Conservation (phyloP, 129 eudicot genomes). For the Logfia minima region DNA sequence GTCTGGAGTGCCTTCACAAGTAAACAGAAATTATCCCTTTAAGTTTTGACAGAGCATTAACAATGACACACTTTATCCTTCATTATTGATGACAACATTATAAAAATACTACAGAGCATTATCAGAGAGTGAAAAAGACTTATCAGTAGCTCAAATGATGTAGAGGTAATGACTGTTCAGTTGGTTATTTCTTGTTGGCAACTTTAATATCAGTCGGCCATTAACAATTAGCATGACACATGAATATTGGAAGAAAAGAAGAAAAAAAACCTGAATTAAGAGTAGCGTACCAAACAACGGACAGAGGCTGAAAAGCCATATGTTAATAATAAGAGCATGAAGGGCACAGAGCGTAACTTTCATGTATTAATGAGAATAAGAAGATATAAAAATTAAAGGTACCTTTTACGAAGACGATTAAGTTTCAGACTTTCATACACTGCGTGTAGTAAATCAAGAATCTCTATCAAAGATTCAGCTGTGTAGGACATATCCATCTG, state of each 20-base stretch:
- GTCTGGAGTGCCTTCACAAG: constrained; percentile 3
- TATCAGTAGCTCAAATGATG: constrained; percentile 7
- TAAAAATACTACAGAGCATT: background rate
- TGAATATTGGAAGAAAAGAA: constrained; percentile 13
- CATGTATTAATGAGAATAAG: no score
- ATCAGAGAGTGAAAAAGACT: background rate
- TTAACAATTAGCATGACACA: background rate
- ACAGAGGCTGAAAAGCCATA: background rate
- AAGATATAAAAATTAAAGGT: constrained; percentile 1
- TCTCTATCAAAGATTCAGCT: constrained; percentile 52
- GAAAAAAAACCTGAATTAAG: background rate
- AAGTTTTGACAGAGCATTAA: background rate
- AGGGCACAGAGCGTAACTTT: no score
- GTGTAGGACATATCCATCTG: constrained; percentile 41
- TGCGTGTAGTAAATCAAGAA: constrained; percentile 80
- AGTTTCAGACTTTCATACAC: constrained; percentile 91
- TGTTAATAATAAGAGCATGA: background rate
- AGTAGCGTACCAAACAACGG: background rate
- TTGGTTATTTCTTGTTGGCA: constrained; percentile 1
- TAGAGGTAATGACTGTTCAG: constrained; percentile 1
- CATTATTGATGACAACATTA: background rate
- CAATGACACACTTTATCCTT: background rate
- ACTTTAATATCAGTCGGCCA: constrained; percentile 3
- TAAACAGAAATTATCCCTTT: background rate
- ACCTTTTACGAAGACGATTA: constrained; percentile 84